Evolutionary conservation across 106 monocot genomes (phyloP), one percentile per base, ranked within the genome.

Genomic region (Alisma plantagoaquatica): DNA sequence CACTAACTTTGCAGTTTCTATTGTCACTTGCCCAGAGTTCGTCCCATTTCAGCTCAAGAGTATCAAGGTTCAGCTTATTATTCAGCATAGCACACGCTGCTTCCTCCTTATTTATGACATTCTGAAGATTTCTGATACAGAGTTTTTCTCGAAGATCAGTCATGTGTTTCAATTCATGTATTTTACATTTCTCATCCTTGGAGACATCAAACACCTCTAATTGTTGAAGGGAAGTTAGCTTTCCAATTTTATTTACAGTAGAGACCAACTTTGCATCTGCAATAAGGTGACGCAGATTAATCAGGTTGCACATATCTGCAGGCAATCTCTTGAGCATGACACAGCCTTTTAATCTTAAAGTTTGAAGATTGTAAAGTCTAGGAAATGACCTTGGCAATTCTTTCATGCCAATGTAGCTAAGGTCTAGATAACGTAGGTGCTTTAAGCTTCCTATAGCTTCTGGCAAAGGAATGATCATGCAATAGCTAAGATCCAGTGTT

Each of bases 161-260:
- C 79, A 79, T 70, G 20, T 49, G 7, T 29, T 72, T 50, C 28
- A 80, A 32, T 59, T 80, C 71, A 17, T 16, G 41, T 29, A 80
- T 72, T 18, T 52, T 62, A 55, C 51, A 65, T 38, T 67, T 47
- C 17, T 29, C 27, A 8, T 62, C 61, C 3, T 31, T 31, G 2
- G 51, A 46, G 29, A 79, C 56, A 23, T 54, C 20, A 59, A 78
- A 73, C 44, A 62, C 59, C 24, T 78, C 68, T 23, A 78, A 23
- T 33, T 78, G 21, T 31, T 78, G 73, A 23, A 78, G 67, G 27
- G 24, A 47, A 22, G 73, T 68, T 46, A 73, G 30, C 19, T 51
- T 72, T 41, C 72, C 77, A 67, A 75, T 59, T 20, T 60, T 31
- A 10, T 41, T 9, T 41, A 75, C 53, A 1, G 26, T 43, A 21